Percentiles rank a stretch among this genome's conserved stretches.
Conservation (phyloP, 176 grass and related monocot species). For the Avena insularis region DNA sequence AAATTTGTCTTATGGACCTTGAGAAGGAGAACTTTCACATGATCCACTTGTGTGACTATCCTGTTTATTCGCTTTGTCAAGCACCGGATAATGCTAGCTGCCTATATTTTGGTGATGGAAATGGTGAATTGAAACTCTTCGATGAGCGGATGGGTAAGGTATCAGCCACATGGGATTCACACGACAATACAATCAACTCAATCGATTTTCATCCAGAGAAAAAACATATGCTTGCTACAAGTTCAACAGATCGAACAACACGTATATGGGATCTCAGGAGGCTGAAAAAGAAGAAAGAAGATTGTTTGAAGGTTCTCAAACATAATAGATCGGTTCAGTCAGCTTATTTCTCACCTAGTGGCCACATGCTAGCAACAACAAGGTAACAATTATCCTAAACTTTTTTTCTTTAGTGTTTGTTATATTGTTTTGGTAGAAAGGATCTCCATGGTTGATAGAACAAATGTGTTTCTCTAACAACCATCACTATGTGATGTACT, state of each 20-base stretch:
- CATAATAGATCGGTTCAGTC: conserved; percentile 64
- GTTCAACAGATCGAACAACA: conserved; percentile 68
- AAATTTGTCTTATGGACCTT: conserved; percentile 83
- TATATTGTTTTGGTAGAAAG: conserved; percentile 13
- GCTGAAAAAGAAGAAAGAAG: conserved; percentile 51
- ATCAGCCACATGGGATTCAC: conserved; percentile 57
- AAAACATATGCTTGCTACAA: conserved; percentile 66
- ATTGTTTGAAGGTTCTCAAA: conserved; percentile 55
- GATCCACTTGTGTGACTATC: conserved; percentile 54
- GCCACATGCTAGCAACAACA: conserved; percentile 71
- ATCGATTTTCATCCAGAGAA: conserved; percentile 79
- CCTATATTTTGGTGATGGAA: conserved; percentile 63
- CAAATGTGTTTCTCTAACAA: conserved; percentile 19
- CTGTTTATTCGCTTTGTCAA: conserved; percentile 68
- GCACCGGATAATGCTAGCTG: conserved; percentile 50
- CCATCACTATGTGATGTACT: neutral
- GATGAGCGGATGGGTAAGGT: conserved; percentile 71
- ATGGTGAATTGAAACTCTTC: conserved; percentile 61
- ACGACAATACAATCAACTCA: conserved; percentile 65
- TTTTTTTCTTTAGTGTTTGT: neutral
- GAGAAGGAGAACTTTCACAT: conserved; percentile 68
- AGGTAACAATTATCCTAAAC: conserved; percentile 53
- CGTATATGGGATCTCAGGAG: conserved; percentile 79
- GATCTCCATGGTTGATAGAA: conserved; percentile 28
- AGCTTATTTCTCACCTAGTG: conserved; percentile 91